Base-by-base conservation (phyloP, 2,329 filamentous ascomycete species). In the Hymenoscyphus fructigenus region DNA sequence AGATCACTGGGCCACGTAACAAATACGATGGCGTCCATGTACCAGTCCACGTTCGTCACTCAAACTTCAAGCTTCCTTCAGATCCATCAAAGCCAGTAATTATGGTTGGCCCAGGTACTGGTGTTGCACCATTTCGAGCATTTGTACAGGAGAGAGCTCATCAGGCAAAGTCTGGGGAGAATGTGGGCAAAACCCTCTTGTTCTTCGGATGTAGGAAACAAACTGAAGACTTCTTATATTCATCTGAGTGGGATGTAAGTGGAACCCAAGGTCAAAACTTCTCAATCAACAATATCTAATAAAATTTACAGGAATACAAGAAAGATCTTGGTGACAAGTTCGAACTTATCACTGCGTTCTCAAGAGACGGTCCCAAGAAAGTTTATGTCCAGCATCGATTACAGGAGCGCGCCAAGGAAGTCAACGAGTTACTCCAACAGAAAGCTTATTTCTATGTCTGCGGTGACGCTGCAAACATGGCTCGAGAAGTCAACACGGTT, bases 391-490 rank as follows among this genome's bases (percentile, higher is more conserved):
- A 99, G 80, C 93, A 99, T 79, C 86, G 91, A 67, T 84, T 99
- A 66, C 90, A 91, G 80, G 92, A 98, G 78, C 84, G 88, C 60
- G 88, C 91, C 65, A 85, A 91, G 73, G 88, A 97, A 73, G 85
- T 99, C 79, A 94, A 96, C 79, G 88, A 94, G 69, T 86, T 99
- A 0, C 84, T 99, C 10, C 84, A 90, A 71, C 84, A 93, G 78
- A 91, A 93, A 77, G 95, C 92, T 5, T 97, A 95, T 80, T 93
- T 99, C 78, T 99, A 99, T 78, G 94, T 99, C 65, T 99, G 96
- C 74, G 95, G 95, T 80, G 95, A 99, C 76, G 96, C 96, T 0
- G 91, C 95, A 64, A 93, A 97, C 81, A 97, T 97, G 93, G 93
- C 93, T 57, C 89, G 93, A 65, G 93, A 96, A 77, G 93, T 97